Conservation (phyloP, 345 rosid species). For the Stellera chamaejasme region DNA sequence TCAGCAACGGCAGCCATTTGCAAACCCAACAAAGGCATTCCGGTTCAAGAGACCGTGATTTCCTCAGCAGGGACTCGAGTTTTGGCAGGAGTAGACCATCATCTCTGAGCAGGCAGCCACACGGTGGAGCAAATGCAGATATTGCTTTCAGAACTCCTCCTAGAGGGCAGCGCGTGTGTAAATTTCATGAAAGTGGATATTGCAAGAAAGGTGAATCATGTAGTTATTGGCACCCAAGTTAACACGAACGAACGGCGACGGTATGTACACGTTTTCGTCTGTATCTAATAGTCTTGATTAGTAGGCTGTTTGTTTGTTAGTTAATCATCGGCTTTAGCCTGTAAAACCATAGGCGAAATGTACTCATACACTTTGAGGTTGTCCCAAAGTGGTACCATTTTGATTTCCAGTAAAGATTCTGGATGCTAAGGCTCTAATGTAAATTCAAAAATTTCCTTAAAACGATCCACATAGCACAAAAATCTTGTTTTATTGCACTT, state of each 20-base stretch:
- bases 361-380: no score
- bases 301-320: slow-evolving; percentile 7
- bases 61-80: slow-evolving; percentile 36
- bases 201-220: slow-evolving; percentile 78
- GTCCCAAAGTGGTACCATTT: no score
- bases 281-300: slow-evolving; percentile 14
- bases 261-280: slow-evolving; percentile 9
- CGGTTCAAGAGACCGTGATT: slow-evolving; percentile 45
- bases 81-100: slow-evolving; percentile 43
- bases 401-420: no score
- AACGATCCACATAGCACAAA: no score
- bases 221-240: slow-evolving; percentile 52
- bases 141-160: slow-evolving; percentile 37
- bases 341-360: background rate
- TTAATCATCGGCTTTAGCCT: slow-evolving; percentile 17
- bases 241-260: background rate
- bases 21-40: slow-evolving; percentile 44
- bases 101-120: slow-evolving; percentile 30
- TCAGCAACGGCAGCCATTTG: slow-evolving; percentile 24
- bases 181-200: slow-evolving; percentile 56
- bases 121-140: slow-evolving; percentile 40
- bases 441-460: no score
- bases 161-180: slow-evolving; percentile 63
- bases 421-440: no score
- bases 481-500: no score